Base-by-base conservation (phyloP, 2,329 filamentous ascomycete genomes). In the Hirsutella rhossiliensis region DNA sequence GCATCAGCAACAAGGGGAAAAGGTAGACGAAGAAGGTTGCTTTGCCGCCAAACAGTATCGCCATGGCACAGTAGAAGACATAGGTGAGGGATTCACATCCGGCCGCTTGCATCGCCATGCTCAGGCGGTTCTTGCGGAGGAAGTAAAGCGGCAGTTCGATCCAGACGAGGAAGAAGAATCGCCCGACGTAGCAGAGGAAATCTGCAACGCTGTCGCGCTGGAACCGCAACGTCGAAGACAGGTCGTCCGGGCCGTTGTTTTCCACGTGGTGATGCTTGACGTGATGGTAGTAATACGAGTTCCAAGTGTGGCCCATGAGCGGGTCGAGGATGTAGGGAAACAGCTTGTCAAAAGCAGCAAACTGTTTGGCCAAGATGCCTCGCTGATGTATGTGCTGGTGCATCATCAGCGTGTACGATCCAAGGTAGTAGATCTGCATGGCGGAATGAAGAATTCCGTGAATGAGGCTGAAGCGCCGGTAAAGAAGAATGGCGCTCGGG, bases 261-360 rank as follows among this genome's bases (percentile, higher is more conserved):
- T 89, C 85, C 44, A 89, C 79, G 51, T 90, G 85, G 56, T 90
- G 85, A 56, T 88, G 84, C 67, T 90, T 90, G 56, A 89, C 83
- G 55, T 90, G 85, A 57, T 90, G 85, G 56, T 87, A 89, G 59
- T 75, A 90, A 64, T 90, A 90, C 2, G 80, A 82, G 63, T 90
- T 87, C 83, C 84, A 88, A 0, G 84, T 88, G 56, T 90, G 85
- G 11, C 85, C 85, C 75, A 87, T 83, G 45, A 90, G 62, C 0
- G 84, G 84, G 52, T 88, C 82, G 11, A 78, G 67, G 36, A 89
- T 60, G 56, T 87, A 90, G 0, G 85, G 85, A 52, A 88, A 89
- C 2, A 71, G 43, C 6, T 62, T 57, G 55, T 90, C 85, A 46
- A 89, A 61, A 28, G 72, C 54, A 30, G 64, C 62, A 43, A 72